phyloP scores from a whole-genome alignment of 768 basidiomycete species.

The Auricularia sp. region DNA sequence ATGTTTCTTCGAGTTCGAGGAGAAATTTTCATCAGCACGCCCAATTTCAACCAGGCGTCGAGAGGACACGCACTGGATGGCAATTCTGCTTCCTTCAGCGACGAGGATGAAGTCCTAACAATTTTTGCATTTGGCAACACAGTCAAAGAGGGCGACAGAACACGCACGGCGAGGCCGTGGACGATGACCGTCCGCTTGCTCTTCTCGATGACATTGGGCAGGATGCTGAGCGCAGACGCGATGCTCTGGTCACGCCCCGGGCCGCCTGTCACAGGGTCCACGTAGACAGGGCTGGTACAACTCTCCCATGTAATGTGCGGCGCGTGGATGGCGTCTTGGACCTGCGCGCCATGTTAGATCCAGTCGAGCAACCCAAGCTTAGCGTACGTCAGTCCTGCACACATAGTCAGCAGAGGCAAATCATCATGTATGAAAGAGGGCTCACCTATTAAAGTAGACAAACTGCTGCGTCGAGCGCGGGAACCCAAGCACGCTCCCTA shows the following conservation, averaged over 20 bases:
- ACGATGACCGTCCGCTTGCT: conserved; percentile 24
- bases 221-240: conserved; percentile 24
- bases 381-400: neutral
- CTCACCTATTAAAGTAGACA: conserved; percentile 43
- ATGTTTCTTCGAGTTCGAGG: conserved; percentile 18
- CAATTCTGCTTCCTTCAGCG: conserved; percentile 28
- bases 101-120: conserved; percentile 26
- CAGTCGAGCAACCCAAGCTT: neutral
- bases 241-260: conserved; percentile 21
- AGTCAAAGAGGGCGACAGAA: neutral
- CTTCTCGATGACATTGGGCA: conserved; percentile 30
- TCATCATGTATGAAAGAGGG: neutral
- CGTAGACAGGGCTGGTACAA: conserved; percentile 21
- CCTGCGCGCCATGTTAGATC: conserved; percentile 11
- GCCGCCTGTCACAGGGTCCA: conserved; percentile 18
- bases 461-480: conserved; percentile 38
- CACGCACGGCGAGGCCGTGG: conserved; percentile 24
- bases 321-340: conserved; percentile 29
- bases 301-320: conserved; percentile 25
- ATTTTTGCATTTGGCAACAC: neutral
- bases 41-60: neutral
- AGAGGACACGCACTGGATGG: conserved; percentile 21
- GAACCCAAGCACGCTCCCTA: conserved; percentile 32
- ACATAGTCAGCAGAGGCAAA: neutral
- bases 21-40: too few species aligned